Evolutionary conservation across 2,329 filamentous ascomycete species (phyloP).

Genomic region (Fusarium newnesense): DNA sequence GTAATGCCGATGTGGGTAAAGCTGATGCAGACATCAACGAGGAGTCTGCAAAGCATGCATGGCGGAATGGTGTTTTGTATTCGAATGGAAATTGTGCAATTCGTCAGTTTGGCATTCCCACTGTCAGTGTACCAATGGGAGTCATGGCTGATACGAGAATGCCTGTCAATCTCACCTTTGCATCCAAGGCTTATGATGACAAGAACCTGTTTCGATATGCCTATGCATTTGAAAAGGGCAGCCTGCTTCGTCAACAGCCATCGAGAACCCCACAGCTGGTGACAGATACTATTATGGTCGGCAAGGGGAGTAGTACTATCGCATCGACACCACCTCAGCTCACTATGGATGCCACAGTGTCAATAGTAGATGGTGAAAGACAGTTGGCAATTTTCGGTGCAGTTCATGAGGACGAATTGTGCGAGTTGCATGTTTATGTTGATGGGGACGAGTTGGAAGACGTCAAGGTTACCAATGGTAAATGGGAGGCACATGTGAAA

Average conservation of each 20-base stretch:
- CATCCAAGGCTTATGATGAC: not conserved
- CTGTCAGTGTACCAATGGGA: not conserved
- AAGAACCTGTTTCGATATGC: constrained; percentile 1
- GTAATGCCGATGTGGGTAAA: constrained; percentile 1
- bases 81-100: not conserved
- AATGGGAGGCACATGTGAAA: not conserved
- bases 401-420: rapidly evolving
- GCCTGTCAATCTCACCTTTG: constrained; percentile 8
- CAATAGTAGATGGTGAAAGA: not conserved
- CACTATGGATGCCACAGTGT: not conserved
- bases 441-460: not conserved
- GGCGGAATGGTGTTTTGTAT: constrained; percentile 2
- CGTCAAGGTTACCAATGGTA: not conserved
- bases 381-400: rapidly evolving
- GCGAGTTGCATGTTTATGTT: not conserved
- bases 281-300: not conserved
- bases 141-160: not conserved
- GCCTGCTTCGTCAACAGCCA: not conserved
- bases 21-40: not conserved
- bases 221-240: not conserved
- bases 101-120: not conserved
- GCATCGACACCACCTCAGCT: not conserved
- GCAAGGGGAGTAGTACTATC: rapidly evolving
- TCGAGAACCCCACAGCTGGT: not conserved
- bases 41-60: not conserved